Percentiles rank a stretch among this genome's conserved stretches.
phyloP scores from a whole-genome alignment of 768 basidiomycete species.

The Auriscalpium microsporum region DNA sequence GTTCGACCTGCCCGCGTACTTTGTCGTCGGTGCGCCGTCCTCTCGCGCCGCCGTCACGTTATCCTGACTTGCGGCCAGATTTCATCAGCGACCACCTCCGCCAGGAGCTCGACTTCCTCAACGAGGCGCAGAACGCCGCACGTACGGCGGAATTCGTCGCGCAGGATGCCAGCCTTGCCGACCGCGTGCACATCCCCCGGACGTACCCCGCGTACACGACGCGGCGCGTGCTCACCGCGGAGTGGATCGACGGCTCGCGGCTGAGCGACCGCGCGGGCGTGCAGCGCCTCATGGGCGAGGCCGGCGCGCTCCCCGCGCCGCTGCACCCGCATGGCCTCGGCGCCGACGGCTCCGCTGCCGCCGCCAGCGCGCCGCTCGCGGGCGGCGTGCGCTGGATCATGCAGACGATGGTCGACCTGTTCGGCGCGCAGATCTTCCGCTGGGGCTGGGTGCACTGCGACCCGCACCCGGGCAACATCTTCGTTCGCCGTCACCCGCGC shows the following conservation, averaged over 20 bases:
- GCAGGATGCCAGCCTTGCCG: constrained; percentile 58
- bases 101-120: constrained; percentile 72
- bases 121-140: constrained; percentile 72
- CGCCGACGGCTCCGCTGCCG: neutral
- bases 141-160: constrained; percentile 62
- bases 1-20: constrained; percentile 84
- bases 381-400: constrained; percentile 63
- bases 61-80: constrained; percentile 31
- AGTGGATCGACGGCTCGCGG: constrained; percentile 77
- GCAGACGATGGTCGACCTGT: constrained; percentile 81
- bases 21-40: constrained; percentile 51
- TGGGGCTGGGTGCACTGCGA: constrained; percentile 89
- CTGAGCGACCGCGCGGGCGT: constrained; percentile 57
- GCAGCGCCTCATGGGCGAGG: constrained; percentile 50
- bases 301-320: constrained; percentile 9
- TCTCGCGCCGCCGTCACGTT: neutral
- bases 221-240: constrained; percentile 71
- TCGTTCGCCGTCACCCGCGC: constrained; percentile 51
- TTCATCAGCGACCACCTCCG: constrained; percentile 77
- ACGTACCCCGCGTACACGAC: constrained; percentile 69
- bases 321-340: constrained; percentile 4
- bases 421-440: constrained; percentile 83
- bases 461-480: constrained; percentile 71
- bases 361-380: constrained; percentile 26
- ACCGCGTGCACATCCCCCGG: constrained; percentile 70